Base-by-base conservation (phyloP, 495 filamentous ascomycete species). In the Trichoderma gamsii region DNA sequence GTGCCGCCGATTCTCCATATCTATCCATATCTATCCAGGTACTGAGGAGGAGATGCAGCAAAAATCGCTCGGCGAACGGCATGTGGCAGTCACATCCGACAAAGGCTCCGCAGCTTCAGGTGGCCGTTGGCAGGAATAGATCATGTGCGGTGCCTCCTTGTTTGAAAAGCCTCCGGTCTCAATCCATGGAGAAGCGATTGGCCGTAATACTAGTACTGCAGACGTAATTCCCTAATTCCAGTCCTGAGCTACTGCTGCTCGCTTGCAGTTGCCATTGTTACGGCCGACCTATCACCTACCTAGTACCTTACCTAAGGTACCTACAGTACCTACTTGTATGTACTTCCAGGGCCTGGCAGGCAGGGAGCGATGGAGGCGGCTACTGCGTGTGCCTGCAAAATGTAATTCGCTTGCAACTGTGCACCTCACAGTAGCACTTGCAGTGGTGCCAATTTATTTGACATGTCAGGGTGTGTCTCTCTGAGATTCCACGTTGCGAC, bases 221-320 rank as follows among this genome's bases (percentile, higher is more conserved):
- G 35, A 38, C 35, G 35, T 38, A 52, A 3, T 52, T 23, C 49
- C 21, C 21, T 21, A 52, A 6, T 23, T 23, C 18, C 21, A 21
- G 35, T 38, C 49, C 21, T 52, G 18, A 23, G 18, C 49, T 52
- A 52, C 49, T 21, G 49, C 18, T 21, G 49, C 49, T 52, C 49
- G 49, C 49, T 52, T 52, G 49, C 18, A 52, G 49, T 21, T 52
- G 49, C n/a, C 49, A 52, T 52, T 52, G 21, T 52, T 23, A 52
- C 16, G 8, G 9, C 49, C 8, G 8, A 52, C 49, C 18, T 21
- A 9, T 5, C 8, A 52, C 9, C 18, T 52, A 9, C n/a, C n/a
- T n/a, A n/a, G n/a, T n/a, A n/a, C n/a, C n/a, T n/a, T n/a, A n/a
- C n/a, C n/a, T n/a, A n/a, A n/a, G n/a, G n/a, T n/a, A n/a, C n/a